Percentiles rank a stretch among this genome's conserved stretches.
Conservation (phyloP, 192 early-diverging fungal species). For the Podila epigama region DNA sequence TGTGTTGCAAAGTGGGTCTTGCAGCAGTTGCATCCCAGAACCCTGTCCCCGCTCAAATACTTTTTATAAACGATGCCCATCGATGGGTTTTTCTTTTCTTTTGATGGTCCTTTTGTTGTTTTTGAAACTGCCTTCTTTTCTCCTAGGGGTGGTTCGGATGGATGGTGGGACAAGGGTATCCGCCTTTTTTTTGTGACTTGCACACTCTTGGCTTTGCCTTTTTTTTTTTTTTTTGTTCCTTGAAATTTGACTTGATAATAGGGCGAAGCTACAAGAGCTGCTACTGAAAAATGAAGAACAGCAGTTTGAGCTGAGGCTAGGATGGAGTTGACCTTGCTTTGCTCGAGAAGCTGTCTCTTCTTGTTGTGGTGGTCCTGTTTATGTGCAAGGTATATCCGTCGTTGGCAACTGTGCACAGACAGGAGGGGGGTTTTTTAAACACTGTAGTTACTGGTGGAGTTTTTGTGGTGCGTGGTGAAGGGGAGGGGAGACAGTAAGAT, state of each 20-base stretch:
- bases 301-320: too few relatives aligned
- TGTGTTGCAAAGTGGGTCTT: slow-evolving; percentile 60
- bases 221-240: too few relatives aligned
- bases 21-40: slow-evolving; percentile 58
- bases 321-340: too few relatives aligned
- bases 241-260: too few relatives aligned
- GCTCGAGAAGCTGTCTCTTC: too few relatives aligned
- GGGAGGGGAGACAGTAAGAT: neutral
- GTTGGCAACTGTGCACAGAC: too few relatives aligned
- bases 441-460: neutral
- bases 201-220: too few relatives aligned
- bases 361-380: too few relatives aligned
- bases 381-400: too few relatives aligned
- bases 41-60: slow-evolving; percentile 51
- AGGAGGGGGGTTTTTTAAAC: neutral
- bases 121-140: neutral
- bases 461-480: too few relatives aligned
- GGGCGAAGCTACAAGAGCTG: too few relatives aligned
- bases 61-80: slow-evolving; percentile 63
- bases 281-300: too few relatives aligned
- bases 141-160: neutral
- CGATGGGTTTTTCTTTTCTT: neutral
- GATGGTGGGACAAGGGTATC: neutral
- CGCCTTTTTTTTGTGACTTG: slow-evolving; percentile 2
- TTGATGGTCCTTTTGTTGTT: neutral